Conservation (phyloP, 1,284 basidiomycete genomes). For the Ceratobasidium sp. region DNA sequence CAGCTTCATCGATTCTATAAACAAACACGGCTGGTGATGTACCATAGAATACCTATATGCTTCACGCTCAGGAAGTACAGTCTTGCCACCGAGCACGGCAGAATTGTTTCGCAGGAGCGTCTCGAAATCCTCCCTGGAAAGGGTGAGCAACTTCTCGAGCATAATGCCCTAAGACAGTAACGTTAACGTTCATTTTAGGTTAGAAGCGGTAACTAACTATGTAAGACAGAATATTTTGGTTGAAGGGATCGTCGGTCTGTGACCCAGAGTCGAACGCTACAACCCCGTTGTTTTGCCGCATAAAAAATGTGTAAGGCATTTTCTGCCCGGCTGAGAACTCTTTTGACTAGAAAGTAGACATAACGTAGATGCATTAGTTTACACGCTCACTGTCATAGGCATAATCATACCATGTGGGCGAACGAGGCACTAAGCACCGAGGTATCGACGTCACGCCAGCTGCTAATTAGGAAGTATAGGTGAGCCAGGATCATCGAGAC, state of each 20-base stretch:
- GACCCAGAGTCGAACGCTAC: constrained; percentile 83
- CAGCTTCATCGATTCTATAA: not conserved
- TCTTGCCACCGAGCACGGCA: constrained; percentile 23
- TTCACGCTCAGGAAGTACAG: constrained; percentile 59
- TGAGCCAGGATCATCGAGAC: constrained; percentile 86
- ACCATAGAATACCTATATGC: constrained; percentile 88
- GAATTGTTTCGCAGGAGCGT: constrained; percentile 65
- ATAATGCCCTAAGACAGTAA: constrained; percentile 73
- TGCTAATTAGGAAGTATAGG: constrained; percentile 85
- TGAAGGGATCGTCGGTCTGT: constrained; percentile 58
- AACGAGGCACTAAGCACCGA: constrained; percentile 70
- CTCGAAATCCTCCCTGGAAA: constrained; percentile 71
- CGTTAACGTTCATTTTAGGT: constrained; percentile 11
- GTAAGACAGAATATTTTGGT: constrained; percentile 82
- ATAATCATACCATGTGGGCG: constrained; percentile 64
- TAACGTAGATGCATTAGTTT: constrained; percentile 22
- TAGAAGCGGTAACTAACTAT: constrained; percentile 63
- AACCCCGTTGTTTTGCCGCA: constrained; percentile 69
- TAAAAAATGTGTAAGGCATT: constrained; percentile 77
- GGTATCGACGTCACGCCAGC: constrained; percentile 70
- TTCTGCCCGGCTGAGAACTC: constrained; percentile 84
- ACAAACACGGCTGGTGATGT: not conserved
- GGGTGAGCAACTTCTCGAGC: constrained; percentile 89
- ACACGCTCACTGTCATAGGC: not conserved
- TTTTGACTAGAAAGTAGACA: constrained; percentile 58